A percentile compares a stretch with the other conserved stretches of the same genome.
phyloP scores from a whole-genome alignment of 495 filamentous ascomycete species.

The Extremus antarcticus region DNA sequence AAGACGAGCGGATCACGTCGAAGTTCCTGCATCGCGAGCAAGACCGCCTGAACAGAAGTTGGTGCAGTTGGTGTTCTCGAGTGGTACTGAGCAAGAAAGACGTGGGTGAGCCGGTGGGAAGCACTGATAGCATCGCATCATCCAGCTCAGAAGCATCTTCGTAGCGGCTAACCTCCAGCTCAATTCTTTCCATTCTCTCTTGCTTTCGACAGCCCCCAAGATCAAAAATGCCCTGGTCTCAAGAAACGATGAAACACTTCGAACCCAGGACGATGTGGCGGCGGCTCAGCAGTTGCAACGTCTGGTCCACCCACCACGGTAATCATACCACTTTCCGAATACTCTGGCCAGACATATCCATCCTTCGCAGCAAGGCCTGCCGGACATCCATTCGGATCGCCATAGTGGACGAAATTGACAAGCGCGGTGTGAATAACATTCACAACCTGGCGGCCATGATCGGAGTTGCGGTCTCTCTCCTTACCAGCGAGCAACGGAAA shows the following conservation, averaged over 20 bases:
- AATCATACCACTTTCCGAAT: background rate
- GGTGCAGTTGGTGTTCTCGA: conserved; percentile 55
- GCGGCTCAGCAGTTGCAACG: background rate
- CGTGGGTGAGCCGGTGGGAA: conserved; percentile 8
- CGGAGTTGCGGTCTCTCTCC: background rate
- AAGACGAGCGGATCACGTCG: conserved; percentile 57
- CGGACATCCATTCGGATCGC: background rate
- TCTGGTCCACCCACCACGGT: background rate
- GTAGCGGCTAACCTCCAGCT: background rate
- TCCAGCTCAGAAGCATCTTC: background rate
- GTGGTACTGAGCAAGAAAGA: conserved; percentile 43
- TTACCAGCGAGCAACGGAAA: background rate
- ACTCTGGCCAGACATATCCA: background rate
- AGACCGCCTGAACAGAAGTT: conserved; percentile 46
- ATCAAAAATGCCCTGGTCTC: background rate
- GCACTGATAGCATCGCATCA: conserved; percentile 12
- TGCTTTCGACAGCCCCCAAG: too few relatives aligned
- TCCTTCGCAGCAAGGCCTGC: background rate
- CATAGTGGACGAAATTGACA: background rate
- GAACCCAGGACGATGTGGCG: background rate
- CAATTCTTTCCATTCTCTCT: background rate
- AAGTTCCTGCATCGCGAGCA: conserved; percentile 48
- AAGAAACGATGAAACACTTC: background rate
- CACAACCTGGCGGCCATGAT: background rate
- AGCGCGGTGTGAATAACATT: background rate